Conservation (phyloP, 75 land plant species). For the Cupressus sempervirens region DNA sequence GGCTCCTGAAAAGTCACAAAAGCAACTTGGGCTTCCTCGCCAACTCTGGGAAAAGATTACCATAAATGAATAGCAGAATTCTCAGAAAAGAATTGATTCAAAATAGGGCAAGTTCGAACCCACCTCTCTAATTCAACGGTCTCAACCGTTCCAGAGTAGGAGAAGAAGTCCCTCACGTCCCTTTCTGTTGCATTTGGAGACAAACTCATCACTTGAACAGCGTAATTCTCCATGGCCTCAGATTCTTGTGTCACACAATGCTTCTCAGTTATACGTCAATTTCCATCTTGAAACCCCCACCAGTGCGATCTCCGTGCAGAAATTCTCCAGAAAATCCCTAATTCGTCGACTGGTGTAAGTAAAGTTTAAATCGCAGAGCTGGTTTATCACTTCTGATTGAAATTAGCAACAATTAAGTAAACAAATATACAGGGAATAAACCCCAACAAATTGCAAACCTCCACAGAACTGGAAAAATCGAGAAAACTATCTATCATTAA, state of each 20-base stretch:
- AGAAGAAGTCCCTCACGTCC: constrained; percentile 72
- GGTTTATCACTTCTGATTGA: neutral
- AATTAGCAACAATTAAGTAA: neutral
- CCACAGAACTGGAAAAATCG: too few relatives aligned
- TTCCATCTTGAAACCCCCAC: neutral
- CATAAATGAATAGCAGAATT: neutral
- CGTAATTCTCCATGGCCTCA: constrained; percentile 28
- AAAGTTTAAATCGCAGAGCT: neutral
- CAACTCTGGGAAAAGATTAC: constrained; percentile 43
- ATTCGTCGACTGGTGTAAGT: neutral
- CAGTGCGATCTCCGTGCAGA: neutral
- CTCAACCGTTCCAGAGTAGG: constrained; percentile 74
- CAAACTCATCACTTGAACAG: constrained; percentile 68
- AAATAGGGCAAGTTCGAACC: neutral
- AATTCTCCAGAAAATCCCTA: neutral
- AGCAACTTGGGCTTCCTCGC: constrained; percentile 64
- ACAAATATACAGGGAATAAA: too few relatives aligned
- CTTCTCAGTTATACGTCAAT: neutral
- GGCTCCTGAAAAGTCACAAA: constrained; percentile 85
- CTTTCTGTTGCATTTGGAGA: constrained; percentile 66
- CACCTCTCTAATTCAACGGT: constrained; percentile 70
- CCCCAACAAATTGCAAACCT: too few relatives aligned
- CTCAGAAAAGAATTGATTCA: neutral
- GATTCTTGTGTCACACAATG: neutral
- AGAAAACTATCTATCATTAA: too few relatives aligned